Base-by-base conservation (phyloP, 1,284 basidiomycete genomes). In the Cutaneotrichosporon spelunceum region DNA sequence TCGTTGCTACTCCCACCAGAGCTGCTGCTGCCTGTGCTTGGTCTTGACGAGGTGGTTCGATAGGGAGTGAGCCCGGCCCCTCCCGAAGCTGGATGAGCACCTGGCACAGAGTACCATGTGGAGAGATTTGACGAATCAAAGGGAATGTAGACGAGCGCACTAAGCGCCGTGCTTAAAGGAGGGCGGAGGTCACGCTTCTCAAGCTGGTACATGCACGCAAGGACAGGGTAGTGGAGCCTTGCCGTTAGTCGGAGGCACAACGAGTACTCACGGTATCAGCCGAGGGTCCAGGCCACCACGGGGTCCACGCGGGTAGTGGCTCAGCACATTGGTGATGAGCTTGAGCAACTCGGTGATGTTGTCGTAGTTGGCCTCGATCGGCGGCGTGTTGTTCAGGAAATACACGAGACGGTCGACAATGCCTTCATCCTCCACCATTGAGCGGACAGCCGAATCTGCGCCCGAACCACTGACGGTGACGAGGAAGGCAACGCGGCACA, bases 331-430 rank as follows among this genome's bases (percentile, higher is more conserved):
- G 53, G 73, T 72, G 1, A 70, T 63, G 44, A 78, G 56, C 67
- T 80, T 80, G 52, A 79, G 68, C 24, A 79, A 61, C 64, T 80
- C 78, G 23, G 66, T 60, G 16, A 79, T 53, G 13, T 72, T 72
- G 30, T 66, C 63, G 49, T 68, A 71, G 58, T 72, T 66, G 2
- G 62, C 27, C 7, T 63, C 68, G 5, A 65, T 26, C 0, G 68
- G 65, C 1, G 59, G 47, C 16, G 67, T 34, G 10, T 30, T 39
- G 21, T 57, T 52, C 14, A 74, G 54, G 29, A 69, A 62, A 70
- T 70, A 54, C 29, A 69, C 68, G 7, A 77, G 61, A 23, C 68
- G 66, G 27, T 71, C 66, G 0, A 77, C 65, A 0, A 72, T 50
- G 19, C 66, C 63, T 30, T 72, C 70, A 7, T 67, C 56, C 56